Base-by-base conservation (phyloP, 441 rosid species). In the Jatropha podagrica region DNA sequence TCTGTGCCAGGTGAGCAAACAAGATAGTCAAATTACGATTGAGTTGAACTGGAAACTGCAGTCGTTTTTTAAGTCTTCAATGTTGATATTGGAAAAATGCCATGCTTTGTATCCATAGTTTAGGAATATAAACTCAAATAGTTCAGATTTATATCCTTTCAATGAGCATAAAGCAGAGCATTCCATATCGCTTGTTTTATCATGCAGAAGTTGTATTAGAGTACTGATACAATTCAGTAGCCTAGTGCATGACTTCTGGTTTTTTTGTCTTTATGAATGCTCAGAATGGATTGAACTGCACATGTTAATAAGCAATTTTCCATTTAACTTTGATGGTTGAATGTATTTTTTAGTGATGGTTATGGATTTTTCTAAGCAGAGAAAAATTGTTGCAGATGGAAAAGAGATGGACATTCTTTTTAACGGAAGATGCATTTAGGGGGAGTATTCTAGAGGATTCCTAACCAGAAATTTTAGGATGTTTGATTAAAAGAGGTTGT, bases 401-500 rank as follows among this genome's bases (percentile, higher is more conserved):
- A 73, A 17, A 26, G 11, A 26, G 23, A 5, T 48, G 12, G 1
- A 48, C 56, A 46, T 67, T 6, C 20, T 41, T 46, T 23, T 67
- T n/a, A n/a, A n/a, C 66, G 55, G 20, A 48, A 46, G 62, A 37
- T 54, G 61, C 61, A 71, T 17, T 54, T 40, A 17, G 10, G n/a
- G 11, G 44, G 55, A 51, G 15, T 8, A 27, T 49, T 54, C 0
- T 51, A 23, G 61, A 10, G 48, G 44, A 55, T 56, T 70, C 48
- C 42, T n/a, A 6, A 27, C 74, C 73, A 41, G 41, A 26, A 71
- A 38, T 4, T 74, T 69, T 67, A 27, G 48, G 74, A 74, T 74
- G 67, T 14, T 71, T 15, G 7, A 15, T 26, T 68, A 48, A 37
- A 27, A 1, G 58, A 26, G 3, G 0, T 26, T 61, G 18, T 32